Evolutionary conservation across 176 grass and related monocot species (phyloP).

Genomic region (Saccharum spontaneum): DNA sequence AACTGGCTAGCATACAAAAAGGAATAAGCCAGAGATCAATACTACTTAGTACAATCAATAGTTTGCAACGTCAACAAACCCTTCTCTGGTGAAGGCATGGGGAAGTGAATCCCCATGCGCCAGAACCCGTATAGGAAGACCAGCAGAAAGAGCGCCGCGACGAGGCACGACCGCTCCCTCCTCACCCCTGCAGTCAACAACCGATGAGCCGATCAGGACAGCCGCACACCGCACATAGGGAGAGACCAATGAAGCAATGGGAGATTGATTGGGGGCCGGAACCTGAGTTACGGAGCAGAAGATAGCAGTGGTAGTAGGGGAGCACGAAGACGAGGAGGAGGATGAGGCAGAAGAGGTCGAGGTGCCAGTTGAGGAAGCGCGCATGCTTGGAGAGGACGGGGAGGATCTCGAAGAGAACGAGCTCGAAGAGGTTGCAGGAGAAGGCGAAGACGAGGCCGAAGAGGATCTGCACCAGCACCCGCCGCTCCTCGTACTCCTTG

Average conservation of each 20-base stretch:
- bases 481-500: constrained; percentile 99
- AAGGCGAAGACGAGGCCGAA: constrained; percentile 99
- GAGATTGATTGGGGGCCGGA: background rate
- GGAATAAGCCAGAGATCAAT: background rate
- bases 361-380: constrained; percentile 96
- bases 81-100: constrained; percentile 97
- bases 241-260: background rate
- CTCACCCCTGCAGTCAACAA: constrained; percentile 67
- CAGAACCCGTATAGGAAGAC: constrained; percentile 91
- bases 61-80: constrained; percentile 40
- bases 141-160: constrained; percentile 69
- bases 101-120: constrained; percentile 99
- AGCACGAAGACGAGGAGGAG: constrained; percentile 87
- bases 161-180: constrained; percentile 65
- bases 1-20: background rate
- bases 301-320: constrained; percentile 96
- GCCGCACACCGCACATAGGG: background rate
- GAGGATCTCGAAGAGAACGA: constrained; percentile 99
- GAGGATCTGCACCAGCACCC: constrained; percentile 97
- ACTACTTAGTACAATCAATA: background rate
- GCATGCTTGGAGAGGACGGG: constrained; percentile 85
- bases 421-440: constrained; percentile 99
- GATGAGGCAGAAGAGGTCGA: constrained; percentile 98
- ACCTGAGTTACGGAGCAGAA: constrained; percentile 91
- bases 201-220: constrained; percentile 27